Conservation (phyloP, 2,329 filamentous ascomycete genomes). For the Teratosphaeriaceae sp. region DNA sequence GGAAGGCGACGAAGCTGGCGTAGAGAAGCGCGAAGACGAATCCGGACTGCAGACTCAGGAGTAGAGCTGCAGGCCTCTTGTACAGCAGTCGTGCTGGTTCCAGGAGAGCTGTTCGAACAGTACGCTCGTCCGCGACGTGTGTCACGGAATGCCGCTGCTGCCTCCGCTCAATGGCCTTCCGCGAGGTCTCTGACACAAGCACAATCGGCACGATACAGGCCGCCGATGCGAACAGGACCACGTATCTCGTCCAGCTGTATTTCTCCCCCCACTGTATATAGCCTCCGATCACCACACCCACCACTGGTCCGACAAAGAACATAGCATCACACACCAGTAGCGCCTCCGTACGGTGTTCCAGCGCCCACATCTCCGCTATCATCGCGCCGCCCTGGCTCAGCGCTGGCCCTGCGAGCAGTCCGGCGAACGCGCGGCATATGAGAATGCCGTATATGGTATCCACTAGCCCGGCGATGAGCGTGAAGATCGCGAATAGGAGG, state of each 20-base stretch:
- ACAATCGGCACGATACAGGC: slow-evolving; percentile 30
- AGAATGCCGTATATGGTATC: slow-evolving; percentile 64
- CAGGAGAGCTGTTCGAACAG: slow-evolving; percentile 12
- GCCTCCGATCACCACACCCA: slow-evolving; percentile 37
- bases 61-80: slow-evolving; percentile 24
- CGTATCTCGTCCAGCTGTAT: slow-evolving; percentile 36
- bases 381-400: slow-evolving; percentile 33
- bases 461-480: slow-evolving; percentile 35
- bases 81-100: slow-evolving; percentile 20
- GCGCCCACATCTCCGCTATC: slow-evolving; percentile 31
- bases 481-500: slow-evolving; percentile 53
- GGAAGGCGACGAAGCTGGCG: slow-evolving; percentile 16
- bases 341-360: slow-evolving; percentile 23
- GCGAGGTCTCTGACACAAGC: slow-evolving; percentile 47
- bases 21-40: slow-evolving; percentile 18
- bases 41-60: slow-evolving; percentile 10
- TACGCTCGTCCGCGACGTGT: slow-evolving; percentile 7
- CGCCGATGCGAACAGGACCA: slow-evolving; percentile 31
- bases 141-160: slow-evolving; percentile 5
- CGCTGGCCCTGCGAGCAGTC: slow-evolving; percentile 25
- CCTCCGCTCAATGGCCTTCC: slow-evolving; percentile 37
- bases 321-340: slow-evolving; percentile 28
- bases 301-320: slow-evolving; percentile 30
- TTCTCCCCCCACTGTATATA: slow-evolving; percentile 31
- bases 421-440: slow-evolving; percentile 53